These are phyloP conservation scores for Leccinellum luteum DNA, from an alignment of 768 basidiomycete species.

Conservation along the genomic window DNA sequence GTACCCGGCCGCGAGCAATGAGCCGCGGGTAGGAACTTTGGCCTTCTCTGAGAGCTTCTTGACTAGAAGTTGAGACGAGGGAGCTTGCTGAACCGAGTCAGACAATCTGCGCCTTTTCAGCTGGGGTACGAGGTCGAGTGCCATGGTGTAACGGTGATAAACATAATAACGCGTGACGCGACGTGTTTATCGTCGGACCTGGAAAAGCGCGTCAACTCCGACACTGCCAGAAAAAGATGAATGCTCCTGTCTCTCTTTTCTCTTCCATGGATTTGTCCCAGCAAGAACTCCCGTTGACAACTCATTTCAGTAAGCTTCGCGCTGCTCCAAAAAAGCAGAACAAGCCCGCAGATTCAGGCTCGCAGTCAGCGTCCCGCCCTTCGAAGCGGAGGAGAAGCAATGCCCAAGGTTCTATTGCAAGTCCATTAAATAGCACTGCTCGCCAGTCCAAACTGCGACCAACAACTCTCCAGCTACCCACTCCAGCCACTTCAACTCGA, in stretches of 20 bases:
- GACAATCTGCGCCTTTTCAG: conserved; percentile 65
- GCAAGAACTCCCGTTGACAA: conserved; percentile 32
- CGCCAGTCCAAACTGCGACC: conserved; percentile 3
- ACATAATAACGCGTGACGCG: conserved; percentile 14
- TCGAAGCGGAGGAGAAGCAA: conserved; percentile 22
- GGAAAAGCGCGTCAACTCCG: conserved; percentile 43
- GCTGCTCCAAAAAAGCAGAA: conserved; percentile 1
- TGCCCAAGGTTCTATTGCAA: background rate
- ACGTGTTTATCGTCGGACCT: conserved; percentile 27
- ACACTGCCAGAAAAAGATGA: background rate
- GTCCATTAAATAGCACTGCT: background rate
- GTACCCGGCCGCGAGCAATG: conserved; percentile 85
- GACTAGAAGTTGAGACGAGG: conserved; percentile 62
- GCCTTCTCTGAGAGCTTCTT: conserved; percentile 85
- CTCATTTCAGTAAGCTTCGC: conserved; percentile 19
- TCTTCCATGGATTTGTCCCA: conserved; percentile 31
- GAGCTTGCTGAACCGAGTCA: conserved; percentile 34
- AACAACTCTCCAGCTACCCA: conserved; percentile 19
- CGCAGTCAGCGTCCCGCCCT: conserved; percentile 5
- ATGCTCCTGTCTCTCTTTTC: background rate
- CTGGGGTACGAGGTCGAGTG: conserved; percentile 32
- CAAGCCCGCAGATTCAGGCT: background rate
- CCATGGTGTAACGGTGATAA: conserved; percentile 4
- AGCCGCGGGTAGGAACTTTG: conserved; percentile 82
- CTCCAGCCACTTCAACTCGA: conserved; percentile 20